These are phyloP conservation scores for Diplotaxis tenuifolia DNA, from an alignment of 345 rosid species.

Conservation along the genomic window DNA sequence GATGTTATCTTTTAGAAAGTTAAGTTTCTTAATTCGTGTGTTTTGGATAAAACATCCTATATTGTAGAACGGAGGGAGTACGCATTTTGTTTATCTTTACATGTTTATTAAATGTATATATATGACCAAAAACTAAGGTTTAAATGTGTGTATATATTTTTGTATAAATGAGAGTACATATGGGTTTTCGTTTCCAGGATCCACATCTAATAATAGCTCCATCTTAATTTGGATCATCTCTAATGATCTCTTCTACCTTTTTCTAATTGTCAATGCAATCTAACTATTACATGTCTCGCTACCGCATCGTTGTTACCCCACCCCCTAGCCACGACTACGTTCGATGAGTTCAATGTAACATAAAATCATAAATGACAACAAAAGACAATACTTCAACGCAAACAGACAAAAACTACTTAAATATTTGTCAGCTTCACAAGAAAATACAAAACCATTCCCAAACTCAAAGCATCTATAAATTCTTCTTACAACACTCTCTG, in stretches of 20 bases:
- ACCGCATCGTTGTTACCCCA: neutral
- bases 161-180: neutral
- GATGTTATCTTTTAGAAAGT: too few relatives aligned
- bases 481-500: slow-evolving; percentile 11
- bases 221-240: neutral
- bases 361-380: neutral
- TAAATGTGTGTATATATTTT: neutral
- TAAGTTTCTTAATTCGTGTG: too few relatives aligned
- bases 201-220: neutral
- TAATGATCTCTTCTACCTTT: neutral
- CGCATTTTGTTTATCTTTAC: neutral
- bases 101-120: neutral
- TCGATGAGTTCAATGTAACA: slow-evolving; percentile 21
- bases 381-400: neutral
- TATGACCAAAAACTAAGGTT: neutral
- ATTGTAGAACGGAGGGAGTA: too few relatives aligned
- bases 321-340: neutral
- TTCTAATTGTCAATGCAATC: neutral
- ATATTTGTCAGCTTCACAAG: neutral
- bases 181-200: neutral
- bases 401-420: neutral
- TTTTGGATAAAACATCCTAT: too few relatives aligned
- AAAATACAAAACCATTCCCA: slow-evolving; percentile 2
- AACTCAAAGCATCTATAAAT: slow-evolving; percentile 19
- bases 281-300: neutral